Evolutionary conservation across 169 alveolate species (phyloP), one percentile per base, ranked within the genome.

Genomic region (Babesia gibsoni): DNA sequence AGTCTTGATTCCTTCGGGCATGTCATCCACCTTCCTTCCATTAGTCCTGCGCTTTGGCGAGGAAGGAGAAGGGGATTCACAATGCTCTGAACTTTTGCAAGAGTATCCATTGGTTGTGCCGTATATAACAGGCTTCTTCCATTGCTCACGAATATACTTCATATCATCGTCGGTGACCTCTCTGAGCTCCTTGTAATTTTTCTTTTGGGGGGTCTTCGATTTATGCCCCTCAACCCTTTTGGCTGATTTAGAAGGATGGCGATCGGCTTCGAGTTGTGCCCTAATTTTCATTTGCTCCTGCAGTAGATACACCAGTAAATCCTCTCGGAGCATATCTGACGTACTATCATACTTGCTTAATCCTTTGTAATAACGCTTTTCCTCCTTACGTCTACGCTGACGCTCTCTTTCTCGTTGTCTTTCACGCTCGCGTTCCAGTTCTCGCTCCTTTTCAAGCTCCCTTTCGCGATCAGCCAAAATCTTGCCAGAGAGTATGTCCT

Each of bases 231-330:
- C 52, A 12, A 37, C 45, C 45, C 45, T 12, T 12, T 37, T 37
- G 8, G 45, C 12, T 8, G 45, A 37, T 41, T 41, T 41, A 22
- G 49, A 2, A n/a, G n/a, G n/a, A n/a, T n/a, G n/a, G 18, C 4
- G 49, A 29, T 61, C 52, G 7, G 33, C 49, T 23, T 32, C 46
- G 32, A 61, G 48, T 27, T 61, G 14, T 23, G 50, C 52, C 27
- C 46, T 61, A 10, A 61, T 56, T 22, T 61, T 61, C 20, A 61
- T 12, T 49, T 61, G 72, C 59, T 61, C 46, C 14, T 61, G 23
- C 23, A 61, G 72, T 48, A 61, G 58, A 20, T 61, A 61, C 4
- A 61, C 32, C 56, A 61, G 50, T 58, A 61, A 45, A n/a, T 61
- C 72, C 33, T 61, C 72, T 23, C 72, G 57, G 58, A 61, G 46